Evolutionary conservation across 768 basidiomycete species (phyloP).

Genomic region (Macrolepiota albuminosa): DNA sequence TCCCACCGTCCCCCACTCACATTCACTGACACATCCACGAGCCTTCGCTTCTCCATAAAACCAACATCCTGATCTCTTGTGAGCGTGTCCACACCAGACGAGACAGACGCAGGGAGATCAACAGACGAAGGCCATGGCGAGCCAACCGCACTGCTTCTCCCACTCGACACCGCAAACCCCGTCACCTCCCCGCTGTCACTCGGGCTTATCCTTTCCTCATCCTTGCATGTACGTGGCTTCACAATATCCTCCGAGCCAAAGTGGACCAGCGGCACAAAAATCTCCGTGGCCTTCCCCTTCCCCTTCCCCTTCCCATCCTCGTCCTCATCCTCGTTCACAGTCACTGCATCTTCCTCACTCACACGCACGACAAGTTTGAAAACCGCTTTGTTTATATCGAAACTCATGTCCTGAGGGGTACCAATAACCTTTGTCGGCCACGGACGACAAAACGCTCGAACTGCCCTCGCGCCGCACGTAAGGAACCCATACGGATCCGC

Average conservation of each 20-base stretch:
- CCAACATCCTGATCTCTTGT: background rate
- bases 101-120: conserved; percentile 7
- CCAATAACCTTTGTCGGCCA: conserved; percentile 79
- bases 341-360: conserved; percentile 46
- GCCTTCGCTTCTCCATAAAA: conserved; percentile 11
- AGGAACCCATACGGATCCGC: conserved; percentile 66
- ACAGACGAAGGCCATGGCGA: conserved; percentile 14
- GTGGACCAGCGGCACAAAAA: conserved; percentile 88
- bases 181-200: conserved; percentile 14
- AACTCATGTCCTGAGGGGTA: conserved; percentile 55
- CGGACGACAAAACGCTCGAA: conserved; percentile 81
- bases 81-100: background rate
- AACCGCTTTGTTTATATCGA: conserved; percentile 65
- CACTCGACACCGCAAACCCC: conserved; percentile 8
- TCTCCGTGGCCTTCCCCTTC: conserved; percentile 68
- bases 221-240: background rate
- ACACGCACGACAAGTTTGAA: conserved; percentile 73
- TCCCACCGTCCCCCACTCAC: conserved; percentile 39
- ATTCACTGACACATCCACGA: conserved; percentile 41
- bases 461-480: conserved; percentile 81
- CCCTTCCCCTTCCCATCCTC: conserved; percentile 20
- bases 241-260: conserved; percentile 46
- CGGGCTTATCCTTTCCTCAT: background rate
- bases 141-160: conserved; percentile 10
- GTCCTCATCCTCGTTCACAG: conserved; percentile 14